These are phyloP conservation scores for Aspergillus puulaauensis DNA, from an alignment of 2,329 filamentous ascomycete species.

Conservation along the genomic window DNA sequence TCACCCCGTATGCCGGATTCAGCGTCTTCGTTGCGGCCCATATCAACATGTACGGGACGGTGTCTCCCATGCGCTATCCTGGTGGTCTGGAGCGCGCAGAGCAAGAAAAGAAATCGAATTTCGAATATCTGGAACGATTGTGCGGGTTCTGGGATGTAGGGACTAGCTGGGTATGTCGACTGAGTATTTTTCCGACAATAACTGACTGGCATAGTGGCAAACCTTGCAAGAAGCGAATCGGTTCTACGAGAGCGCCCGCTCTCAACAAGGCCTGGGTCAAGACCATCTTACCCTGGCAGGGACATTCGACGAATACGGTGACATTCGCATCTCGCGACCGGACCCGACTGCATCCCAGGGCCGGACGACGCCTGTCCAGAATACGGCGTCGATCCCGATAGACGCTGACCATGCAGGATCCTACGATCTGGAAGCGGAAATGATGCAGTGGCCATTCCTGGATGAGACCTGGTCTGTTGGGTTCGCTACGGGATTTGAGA, in stretches of 20 bases:
- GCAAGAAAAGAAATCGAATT: constrained; percentile 31
- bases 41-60: constrained; percentile 40
- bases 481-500: constrained; percentile 33
- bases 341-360: constrained; percentile 12
- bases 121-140: constrained; percentile 33
- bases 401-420: neutral
- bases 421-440: constrained; percentile 35
- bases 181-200: neutral
- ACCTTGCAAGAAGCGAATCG: constrained; percentile 36
- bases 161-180: constrained; percentile 30
- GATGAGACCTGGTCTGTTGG: constrained; percentile 37
- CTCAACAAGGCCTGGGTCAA: constrained; percentile 21
- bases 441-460: constrained; percentile 40
- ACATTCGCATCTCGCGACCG: constrained; percentile 33
- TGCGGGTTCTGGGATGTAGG: constrained; percentile 37
- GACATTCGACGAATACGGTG: constrained; percentile 38
- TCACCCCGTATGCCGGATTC: constrained; percentile 39
- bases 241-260: constrained; percentile 35
- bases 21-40: constrained; percentile 39
- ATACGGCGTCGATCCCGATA: constrained; percentile 7
- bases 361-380: neutral
- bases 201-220: constrained; percentile 28
- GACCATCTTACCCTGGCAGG: constrained; percentile 33
- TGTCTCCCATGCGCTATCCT: constrained; percentile 33
- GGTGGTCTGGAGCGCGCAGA: constrained; percentile 32